Base-by-base conservation (phyloP, 108 stramenopile species). In the Craspedostauros australis region DNA sequence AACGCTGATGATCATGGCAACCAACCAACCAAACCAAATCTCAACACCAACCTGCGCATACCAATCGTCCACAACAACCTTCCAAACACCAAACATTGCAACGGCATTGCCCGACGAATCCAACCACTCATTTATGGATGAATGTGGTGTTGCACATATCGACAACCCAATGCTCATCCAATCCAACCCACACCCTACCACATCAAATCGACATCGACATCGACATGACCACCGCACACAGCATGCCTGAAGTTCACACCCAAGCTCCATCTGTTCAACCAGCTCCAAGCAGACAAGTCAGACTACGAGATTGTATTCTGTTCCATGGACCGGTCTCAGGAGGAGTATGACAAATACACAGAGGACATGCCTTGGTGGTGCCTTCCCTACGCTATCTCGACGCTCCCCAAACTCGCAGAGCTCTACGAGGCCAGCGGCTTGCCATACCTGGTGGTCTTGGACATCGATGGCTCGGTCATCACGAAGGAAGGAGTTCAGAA, bases 251-350 rank as follows among this genome's bases (percentile, higher is more conserved):
- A 45, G 3, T 87, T 91, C 72, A 85, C 82, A 18, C 78, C 82
- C 0, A 53, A 60, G 46, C 67, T 91, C 0, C 57, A 50, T 34
- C 56, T 84, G 28, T 91, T 86, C 64, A 48, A 80, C 21, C 36
- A 61, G 46, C 50, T 66, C 5, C 50, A 67, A 50, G 42, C 48
- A 30, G 41, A 47, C 16, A 60, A 70, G 42, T 50, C 60, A 55
- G 71, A 83, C 15, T 80, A 73, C 44, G 85, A 91, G 48, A 36
- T 91, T 18, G 69, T 91, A 21, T 91, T 84, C 59, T 63, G 75
- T 20, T 78, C 79, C 27, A 41, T 76, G 49, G 90, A 91, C 64
- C 41, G 43, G 34, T 50, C 51, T 25, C 67, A 72, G 36, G 54
- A 38, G 5, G 64, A 64, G 7, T 91, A 81, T 47, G 52, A 72